Evolutionary conservation across 2,329 filamentous ascomycete species (phyloP).

Genomic region (Phyllosticta capitalensis): DNA sequence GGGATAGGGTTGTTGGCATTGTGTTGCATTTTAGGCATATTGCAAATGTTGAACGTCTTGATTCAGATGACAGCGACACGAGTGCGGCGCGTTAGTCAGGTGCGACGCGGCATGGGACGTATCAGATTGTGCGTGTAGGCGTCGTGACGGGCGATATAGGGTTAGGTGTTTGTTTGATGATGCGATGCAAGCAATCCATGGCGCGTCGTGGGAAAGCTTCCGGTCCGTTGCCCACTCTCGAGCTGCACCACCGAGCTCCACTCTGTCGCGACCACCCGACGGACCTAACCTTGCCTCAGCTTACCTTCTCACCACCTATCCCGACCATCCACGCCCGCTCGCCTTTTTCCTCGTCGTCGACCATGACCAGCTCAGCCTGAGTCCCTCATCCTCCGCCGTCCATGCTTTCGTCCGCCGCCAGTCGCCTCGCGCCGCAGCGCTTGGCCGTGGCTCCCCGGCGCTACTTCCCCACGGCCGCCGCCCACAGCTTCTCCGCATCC

Average conservation of each 20-base stretch:
- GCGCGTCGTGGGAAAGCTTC: not conserved
- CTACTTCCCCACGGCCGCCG: not conserved
- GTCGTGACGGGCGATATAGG: not conserved
- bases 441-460: not conserved
- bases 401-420: not conserved
- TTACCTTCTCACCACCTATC: not conserved
- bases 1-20: not conserved
- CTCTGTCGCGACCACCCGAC: not conserved
- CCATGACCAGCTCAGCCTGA: not conserved
- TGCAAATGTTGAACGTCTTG: not conserved
- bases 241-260: not conserved
- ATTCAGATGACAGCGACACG: not conserved
- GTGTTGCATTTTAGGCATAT: not conserved
- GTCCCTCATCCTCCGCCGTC: not conserved
- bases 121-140: not conserved
- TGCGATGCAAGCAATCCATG: not conserved
- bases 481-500: not conserved
- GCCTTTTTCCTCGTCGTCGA: not conserved
- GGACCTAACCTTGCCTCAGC: not conserved
- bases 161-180: not conserved
- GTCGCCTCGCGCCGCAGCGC: not conserved
- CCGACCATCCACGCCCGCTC: not conserved
- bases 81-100: not conserved
- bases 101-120: not conserved
- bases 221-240: not conserved